Evolutionary conservation across 129 eudicot genomes (phyloP), one percentile per base, ranked within the genome.

Genomic region (Artemisia argyi): DNA sequence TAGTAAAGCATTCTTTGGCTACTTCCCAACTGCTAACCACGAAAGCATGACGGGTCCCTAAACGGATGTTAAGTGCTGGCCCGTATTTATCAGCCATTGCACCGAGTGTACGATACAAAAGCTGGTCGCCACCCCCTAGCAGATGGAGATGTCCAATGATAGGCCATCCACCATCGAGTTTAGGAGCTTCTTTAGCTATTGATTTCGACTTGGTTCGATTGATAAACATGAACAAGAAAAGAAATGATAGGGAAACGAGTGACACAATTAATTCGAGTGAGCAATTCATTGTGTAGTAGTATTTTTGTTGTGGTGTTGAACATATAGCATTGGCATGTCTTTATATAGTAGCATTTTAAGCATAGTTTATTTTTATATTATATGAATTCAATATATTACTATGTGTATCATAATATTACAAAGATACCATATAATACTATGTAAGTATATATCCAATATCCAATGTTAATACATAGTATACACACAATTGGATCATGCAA

Each of bases 121-220:
- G 70, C 16, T 61, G 51, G 46, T 72, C 46, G n/a, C 71, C 78
- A 1, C 66, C 81, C 6, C 60, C 46, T 0, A 72, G 69, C 2
- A 81, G 81, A 42, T 65, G 81, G 3, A 82, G 68, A 59, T 82
- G 82, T 11, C 85, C 85, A 16, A 82, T 72, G 3, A 82, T 57
- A 9, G 85, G 85, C 81, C 74, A 76, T 13, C 81, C 85, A 8
- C 85, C 85, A 2, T 64, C 66, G 0, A 73, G 62, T 61, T 52
- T 57, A 2, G 82, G 82, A 13, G 75, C 68, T 32, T 15, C 17
- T 13, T 5, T 70, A 0, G 48, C 20, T 4, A 17, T 26, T 4
- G 74, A 24, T 72, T 72, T 72, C n/a, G 57, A n/a, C 20, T 59
- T 55, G 7, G 17, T 26, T 28, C 51, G 14, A 24, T 4, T 19